Conservation (phyloP, 176 grass and related monocot species). For the Typha latifolia region DNA sequence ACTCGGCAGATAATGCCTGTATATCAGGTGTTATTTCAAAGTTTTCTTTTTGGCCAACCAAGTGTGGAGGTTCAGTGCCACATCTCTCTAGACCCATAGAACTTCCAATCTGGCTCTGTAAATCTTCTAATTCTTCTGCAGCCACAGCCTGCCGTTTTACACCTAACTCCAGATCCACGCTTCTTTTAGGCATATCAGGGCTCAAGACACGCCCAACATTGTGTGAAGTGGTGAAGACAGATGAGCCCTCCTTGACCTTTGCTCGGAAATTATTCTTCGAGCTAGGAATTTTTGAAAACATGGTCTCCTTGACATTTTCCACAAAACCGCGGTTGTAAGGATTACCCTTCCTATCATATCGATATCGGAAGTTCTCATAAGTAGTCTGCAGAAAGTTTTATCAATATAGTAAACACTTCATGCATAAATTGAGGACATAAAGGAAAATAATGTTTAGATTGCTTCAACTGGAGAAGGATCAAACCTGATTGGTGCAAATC, state of each 20-base stretch:
- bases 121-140: slow-evolving; percentile 63
- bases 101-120: slow-evolving; percentile 50
- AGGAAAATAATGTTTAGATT: too few relatives aligned
- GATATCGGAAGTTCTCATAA: slow-evolving; percentile 94
- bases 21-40: slow-evolving; percentile 45
- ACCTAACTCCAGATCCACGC: slow-evolving; percentile 46
- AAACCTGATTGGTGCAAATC: slow-evolving; percentile 38
- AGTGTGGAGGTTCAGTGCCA: slow-evolving; percentile 34
- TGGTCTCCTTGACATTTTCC: slow-evolving; percentile 52
- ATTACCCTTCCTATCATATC: slow-evolving; percentile 73
- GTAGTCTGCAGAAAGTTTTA: slow-evolving; percentile 47
- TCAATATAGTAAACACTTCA: too few relatives aligned
- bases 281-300: slow-evolving; percentile 45
- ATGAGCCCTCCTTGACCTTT: slow-evolving; percentile 37
- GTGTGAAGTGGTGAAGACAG: slow-evolving; percentile 23
- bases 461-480: too few relatives aligned
- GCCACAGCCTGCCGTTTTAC: slow-evolving; percentile 38
- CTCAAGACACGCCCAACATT: slow-evolving; percentile 17
- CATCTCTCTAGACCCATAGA: slow-evolving; percentile 51
- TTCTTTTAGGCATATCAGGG: slow-evolving; percentile 29
- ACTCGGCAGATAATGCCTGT: slow-evolving; percentile 36
- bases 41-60: slow-evolving; percentile 14
- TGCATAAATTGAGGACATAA: too few relatives aligned
- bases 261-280: slow-evolving; percentile 57
- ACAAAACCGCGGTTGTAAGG: slow-evolving; percentile 63